Percentiles rank a stretch among this genome's conserved stretches.
These are phyloP conservation scores for Acer saccharum DNA, from an alignment of 345 rosid species.

Conservation along the genomic window DNA sequence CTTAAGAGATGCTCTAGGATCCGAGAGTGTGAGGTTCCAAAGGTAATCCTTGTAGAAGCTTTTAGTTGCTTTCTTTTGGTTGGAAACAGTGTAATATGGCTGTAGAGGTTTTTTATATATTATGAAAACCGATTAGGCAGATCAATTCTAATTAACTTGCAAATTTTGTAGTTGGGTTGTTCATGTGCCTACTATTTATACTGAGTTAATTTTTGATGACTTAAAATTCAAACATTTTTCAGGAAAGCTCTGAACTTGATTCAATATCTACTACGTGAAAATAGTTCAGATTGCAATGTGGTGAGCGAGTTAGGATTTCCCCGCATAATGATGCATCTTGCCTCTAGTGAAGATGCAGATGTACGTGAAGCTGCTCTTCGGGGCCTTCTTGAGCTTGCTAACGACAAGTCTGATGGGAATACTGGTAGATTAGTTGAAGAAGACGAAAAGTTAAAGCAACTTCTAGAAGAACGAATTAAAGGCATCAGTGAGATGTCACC, in stretches of 20 bases:
- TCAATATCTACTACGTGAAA: slow-evolving; percentile 81
- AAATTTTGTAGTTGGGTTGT: neutral
- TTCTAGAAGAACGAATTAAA: slow-evolving; percentile 71
- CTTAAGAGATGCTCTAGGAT: slow-evolving; percentile 75
- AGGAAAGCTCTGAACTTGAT: slow-evolving; percentile 93
- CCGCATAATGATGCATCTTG: slow-evolving; percentile 80
- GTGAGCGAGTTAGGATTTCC: slow-evolving; percentile 74
- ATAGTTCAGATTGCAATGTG: slow-evolving; percentile 62
- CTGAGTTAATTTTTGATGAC: neutral
- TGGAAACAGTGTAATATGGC: neutral
- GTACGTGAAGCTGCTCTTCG: slow-evolving; percentile 85
- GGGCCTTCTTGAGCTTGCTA: slow-evolving; percentile 67
- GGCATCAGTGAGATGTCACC: slow-evolving; percentile 63
- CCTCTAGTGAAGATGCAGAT: slow-evolving; percentile 67
- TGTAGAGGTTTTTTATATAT: neutral
- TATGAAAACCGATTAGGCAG: neutral
- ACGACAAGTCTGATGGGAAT: slow-evolving; percentile 43
- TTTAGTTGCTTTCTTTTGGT: neutral
- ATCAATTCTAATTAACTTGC: neutral
- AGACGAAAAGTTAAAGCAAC: slow-evolving; percentile 58
- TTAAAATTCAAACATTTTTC: slow-evolving; percentile 21
- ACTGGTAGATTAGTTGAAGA: slow-evolving; percentile 45
- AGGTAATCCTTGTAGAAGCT: slow-evolving; percentile 42
- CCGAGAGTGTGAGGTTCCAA: slow-evolving; percentile 72
- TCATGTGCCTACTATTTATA: neutral